Evolutionary conservation across 371 early-diverging fungal genomes (phyloP).

Genomic region (Quaeritorhiza haematococci): DNA sequence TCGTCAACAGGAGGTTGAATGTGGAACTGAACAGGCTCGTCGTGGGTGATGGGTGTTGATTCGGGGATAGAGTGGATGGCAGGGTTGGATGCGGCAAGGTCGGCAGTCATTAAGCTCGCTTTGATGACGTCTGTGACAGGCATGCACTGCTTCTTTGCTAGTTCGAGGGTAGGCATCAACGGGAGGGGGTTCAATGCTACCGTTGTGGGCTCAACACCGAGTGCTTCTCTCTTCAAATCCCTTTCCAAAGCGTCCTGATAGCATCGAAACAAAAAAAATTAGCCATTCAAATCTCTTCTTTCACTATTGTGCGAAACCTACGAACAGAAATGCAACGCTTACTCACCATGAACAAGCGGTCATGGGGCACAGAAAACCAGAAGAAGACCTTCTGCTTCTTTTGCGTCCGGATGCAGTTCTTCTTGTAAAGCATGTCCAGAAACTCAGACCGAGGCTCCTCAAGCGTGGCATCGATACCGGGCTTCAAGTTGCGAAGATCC

Average conservation of each 20-base stretch:
- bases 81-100: too few relatives aligned
- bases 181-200: slow-evolving; percentile 4
- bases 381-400: slow-evolving; percentile 99
- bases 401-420: slow-evolving; percentile 98
- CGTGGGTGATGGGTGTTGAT: too few relatives aligned
- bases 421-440: slow-evolving; percentile 95
- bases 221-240: slow-evolving; percentile 93
- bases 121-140: neutral
- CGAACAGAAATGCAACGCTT: too few relatives aligned
- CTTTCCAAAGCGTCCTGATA: slow-evolving; percentile 98
- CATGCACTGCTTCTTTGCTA: slow-evolving; percentile 24
- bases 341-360: too few relatives aligned
- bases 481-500: slow-evolving; percentile 97
- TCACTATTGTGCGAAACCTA: too few relatives aligned
- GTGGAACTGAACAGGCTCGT: too few relatives aligned
- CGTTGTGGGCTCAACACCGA: slow-evolving; percentile 78
- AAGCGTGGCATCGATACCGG: slow-evolving; percentile 93
- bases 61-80: too few relatives aligned
- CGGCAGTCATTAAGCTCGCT: too few relatives aligned
- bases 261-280: too few relatives aligned
- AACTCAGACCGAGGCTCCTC: slow-evolving; percentile 96
- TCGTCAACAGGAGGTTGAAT: too few relatives aligned
- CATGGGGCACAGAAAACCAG: too few relatives aligned
- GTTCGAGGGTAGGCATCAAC: slow-evolving; percentile 11
- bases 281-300: too few relatives aligned